Evolutionary conservation across 331 rosid genomes (phyloP).

Genomic region (Stylosanthes scabra): DNA sequence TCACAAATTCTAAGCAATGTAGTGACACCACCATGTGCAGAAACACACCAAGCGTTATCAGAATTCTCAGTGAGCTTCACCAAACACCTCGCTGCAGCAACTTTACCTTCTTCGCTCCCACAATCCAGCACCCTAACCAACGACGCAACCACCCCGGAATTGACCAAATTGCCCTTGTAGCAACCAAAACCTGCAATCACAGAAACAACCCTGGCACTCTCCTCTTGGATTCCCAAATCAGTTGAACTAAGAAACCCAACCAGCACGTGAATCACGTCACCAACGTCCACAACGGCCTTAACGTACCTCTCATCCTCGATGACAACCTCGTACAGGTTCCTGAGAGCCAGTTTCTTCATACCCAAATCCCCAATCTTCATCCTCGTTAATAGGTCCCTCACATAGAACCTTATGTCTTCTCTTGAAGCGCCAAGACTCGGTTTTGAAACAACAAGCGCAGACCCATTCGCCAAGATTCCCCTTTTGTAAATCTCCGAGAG

Average conservation of each 20-base stretch:
- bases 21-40: conserved; percentile 87
- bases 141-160: conserved; percentile 60
- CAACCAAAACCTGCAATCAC: conserved; percentile 65
- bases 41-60: conserved; percentile 76
- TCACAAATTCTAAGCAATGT: conserved; percentile 64
- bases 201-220: conserved; percentile 49
- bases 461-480: conserved; percentile 65
- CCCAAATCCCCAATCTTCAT: conserved; percentile 85
- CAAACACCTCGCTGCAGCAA: conserved; percentile 64
- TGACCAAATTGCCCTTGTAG: conserved; percentile 51
- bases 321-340: conserved; percentile 60
- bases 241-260: conserved; percentile 62
- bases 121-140: conserved; percentile 70
- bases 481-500: conserved; percentile 68
- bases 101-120: conserved; percentile 63
- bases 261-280: conserved; percentile 60
- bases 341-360: conserved; percentile 72
- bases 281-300: conserved; percentile 62
- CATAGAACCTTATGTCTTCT: conserved; percentile 89
- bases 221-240: conserved; percentile 66
- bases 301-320: conserved; percentile 79
- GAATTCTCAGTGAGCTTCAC: conserved; percentile 64
- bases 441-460: conserved; percentile 76
- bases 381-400: conserved; percentile 77
- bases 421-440: conserved; percentile 75